Evolutionary conservation across 2,329 filamentous ascomycete genomes (phyloP).

Genomic region (Penicillium crustosum): DNA sequence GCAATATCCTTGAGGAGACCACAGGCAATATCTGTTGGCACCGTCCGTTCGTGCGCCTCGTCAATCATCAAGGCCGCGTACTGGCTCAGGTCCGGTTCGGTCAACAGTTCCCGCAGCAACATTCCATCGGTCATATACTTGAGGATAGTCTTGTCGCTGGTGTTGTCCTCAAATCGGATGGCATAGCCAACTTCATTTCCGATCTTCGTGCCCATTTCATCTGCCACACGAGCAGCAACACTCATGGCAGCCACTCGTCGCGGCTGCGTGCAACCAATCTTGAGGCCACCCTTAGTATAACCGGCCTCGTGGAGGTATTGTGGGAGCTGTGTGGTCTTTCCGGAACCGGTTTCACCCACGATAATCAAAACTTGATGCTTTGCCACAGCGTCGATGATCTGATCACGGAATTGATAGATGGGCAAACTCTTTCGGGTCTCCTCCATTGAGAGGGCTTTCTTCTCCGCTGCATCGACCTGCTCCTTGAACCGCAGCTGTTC

Average conservation of each 20-base stretch:
- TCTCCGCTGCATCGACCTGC: conserved; percentile 83
- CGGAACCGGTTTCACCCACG: conserved; percentile 90
- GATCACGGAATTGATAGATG: conserved; percentile 82
- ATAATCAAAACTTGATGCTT: conserved; percentile 87
- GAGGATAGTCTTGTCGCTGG: conserved; percentile 83
- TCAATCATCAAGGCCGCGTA: conserved; percentile 95
- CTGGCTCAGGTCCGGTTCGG: conserved; percentile 75
- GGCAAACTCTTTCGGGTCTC: conserved; percentile 88
- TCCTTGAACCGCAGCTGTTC: conserved; percentile 78
- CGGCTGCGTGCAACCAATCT: conserved; percentile 91
- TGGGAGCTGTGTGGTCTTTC: conserved; percentile 92
- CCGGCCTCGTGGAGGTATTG: conserved; percentile 93
- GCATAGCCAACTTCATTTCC: conserved; percentile 92
- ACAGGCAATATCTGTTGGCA: conserved; percentile 86
- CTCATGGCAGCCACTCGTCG: conserved; percentile 96
- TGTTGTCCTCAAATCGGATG: conserved; percentile 92
- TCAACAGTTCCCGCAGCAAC: conserved; percentile 84
- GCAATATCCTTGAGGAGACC: conserved; percentile 87
- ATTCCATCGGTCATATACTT: conserved; percentile 99
- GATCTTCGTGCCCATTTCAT: conserved; percentile 86
- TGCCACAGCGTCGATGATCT: conserved; percentile 82
- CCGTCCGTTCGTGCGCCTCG: conserved; percentile 91
- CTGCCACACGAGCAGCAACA: conserved; percentile 91
- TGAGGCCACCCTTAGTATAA: conserved; percentile 78
- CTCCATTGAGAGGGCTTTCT: conserved; percentile 82